phyloP scores from a whole-genome alignment of 495 filamentous ascomycete species.

The Lophiotrema nucula region DNA sequence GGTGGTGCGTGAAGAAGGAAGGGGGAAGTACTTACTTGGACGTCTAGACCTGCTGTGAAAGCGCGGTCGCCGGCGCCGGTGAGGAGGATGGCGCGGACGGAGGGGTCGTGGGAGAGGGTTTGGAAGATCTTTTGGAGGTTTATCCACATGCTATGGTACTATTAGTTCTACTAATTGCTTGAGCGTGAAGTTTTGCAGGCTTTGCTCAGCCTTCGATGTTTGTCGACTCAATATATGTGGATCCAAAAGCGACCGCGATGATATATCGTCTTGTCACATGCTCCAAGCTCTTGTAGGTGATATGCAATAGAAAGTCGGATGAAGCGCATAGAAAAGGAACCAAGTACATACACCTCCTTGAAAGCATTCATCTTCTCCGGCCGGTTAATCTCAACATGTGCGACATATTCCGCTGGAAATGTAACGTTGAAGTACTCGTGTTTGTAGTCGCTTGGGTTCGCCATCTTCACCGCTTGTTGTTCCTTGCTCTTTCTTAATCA shows the following conservation, averaged over 20 bases:
- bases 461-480: conserved; percentile 4
- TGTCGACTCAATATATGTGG: too few relatives aligned
- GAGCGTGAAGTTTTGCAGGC: too few relatives aligned
- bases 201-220: too few relatives aligned
- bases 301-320: too few relatives aligned
- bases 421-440: conserved; percentile 72
- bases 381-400: conserved; percentile 91
- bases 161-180: too few relatives aligned
- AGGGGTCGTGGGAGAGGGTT: conserved; percentile 67
- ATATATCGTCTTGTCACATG: too few relatives aligned
- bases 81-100: conserved; percentile 76
- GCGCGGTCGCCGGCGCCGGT: conserved; percentile 78
- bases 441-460: conserved; percentile 27
- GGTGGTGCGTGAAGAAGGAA: not conserved
- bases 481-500: not conserved
- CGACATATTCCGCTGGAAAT: conserved; percentile 70
- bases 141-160: conserved; percentile 80
- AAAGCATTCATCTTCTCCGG: conserved; percentile 90
- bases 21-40: too few relatives aligned
- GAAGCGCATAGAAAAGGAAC: too few relatives aligned
- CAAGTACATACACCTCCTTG: conserved; percentile 57
- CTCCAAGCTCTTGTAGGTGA: too few relatives aligned
- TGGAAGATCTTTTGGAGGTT: conserved; percentile 73
- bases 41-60: conserved; percentile 80
- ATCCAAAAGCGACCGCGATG: too few relatives aligned